These are phyloP conservation scores for Botrytis paeoniae DNA, from an alignment of 2,329 filamentous ascomycete genomes.

Conservation along the genomic window DNA sequence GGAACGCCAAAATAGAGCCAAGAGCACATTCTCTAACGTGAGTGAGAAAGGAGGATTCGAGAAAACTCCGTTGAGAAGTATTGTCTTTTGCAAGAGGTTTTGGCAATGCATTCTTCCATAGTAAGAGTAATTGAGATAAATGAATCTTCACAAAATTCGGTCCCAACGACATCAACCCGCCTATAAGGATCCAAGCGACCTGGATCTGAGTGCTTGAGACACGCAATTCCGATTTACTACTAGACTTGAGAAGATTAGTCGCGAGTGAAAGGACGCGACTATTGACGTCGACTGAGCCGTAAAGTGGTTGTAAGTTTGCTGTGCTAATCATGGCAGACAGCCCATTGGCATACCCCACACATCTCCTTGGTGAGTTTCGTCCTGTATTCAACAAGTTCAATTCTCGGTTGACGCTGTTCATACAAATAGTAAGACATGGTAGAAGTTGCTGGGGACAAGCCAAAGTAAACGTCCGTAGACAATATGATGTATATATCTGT, in stretches of 20 bases:
- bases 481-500: slow-evolving; percentile 83
- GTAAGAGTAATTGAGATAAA: slow-evolving; percentile 82
- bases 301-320: slow-evolving; percentile 80
- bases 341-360: slow-evolving; percentile 87
- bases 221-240: slow-evolving; percentile 83
- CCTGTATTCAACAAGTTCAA: slow-evolving; percentile 72
- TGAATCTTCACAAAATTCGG: slow-evolving; percentile 99
- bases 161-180: slow-evolving; percentile 91
- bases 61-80: slow-evolving; percentile 73
- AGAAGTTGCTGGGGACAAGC: slow-evolving; percentile 90
- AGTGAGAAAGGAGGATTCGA: slow-evolving; percentile 89
- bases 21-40: slow-evolving; percentile 94
- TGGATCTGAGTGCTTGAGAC: slow-evolving; percentile 94
- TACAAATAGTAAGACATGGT: slow-evolving; percentile 87
- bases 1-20: slow-evolving; percentile 84
- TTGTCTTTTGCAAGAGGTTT: slow-evolving; percentile 94
- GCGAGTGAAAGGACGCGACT: slow-evolving; percentile 88
- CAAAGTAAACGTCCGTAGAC: slow-evolving; percentile 80
- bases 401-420: slow-evolving; percentile 91
- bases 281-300: slow-evolving; percentile 94
- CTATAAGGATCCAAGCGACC: slow-evolving; percentile 95
- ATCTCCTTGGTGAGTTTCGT: slow-evolving; percentile 76
- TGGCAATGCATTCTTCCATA: slow-evolving; percentile 97
- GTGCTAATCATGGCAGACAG: slow-evolving; percentile 88
- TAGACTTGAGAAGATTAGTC: slow-evolving; percentile 87